A percentile compares a stretch with the other conserved stretches of the same genome.
Conservation (phyloP, 305 asterid genomes). For the Plantago coronopus region DNA sequence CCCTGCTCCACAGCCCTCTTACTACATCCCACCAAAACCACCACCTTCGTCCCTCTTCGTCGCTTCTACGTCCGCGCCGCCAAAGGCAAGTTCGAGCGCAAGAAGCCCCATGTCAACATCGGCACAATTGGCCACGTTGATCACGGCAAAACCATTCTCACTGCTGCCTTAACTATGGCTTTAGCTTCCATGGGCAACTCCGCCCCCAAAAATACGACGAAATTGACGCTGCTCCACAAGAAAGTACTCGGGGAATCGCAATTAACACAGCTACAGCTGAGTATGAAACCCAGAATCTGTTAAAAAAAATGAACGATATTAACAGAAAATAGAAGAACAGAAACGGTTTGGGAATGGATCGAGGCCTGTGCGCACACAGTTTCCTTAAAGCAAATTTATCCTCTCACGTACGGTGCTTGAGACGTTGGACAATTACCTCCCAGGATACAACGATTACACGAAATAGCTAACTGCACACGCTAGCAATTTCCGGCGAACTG, state of each 20-base stretch:
- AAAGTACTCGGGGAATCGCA: conserved; percentile 1
- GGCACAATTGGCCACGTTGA: conserved; percentile 9
- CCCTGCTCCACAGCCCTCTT: background rate
- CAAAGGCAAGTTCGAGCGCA: conserved; percentile 1
- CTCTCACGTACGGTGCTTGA: too few species aligned
- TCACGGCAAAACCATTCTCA: background rate
- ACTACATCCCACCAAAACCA: background rate
- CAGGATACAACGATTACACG: too few species aligned
- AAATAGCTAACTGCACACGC: too few species aligned
- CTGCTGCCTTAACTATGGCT: background rate
- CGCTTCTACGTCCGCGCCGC: background rate
- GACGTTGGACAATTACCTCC: too few species aligned
- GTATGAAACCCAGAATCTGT: conserved; percentile 4
- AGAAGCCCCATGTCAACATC: conserved; percentile 8
- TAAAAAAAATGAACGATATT: too few species aligned
- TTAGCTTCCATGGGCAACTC: conserved; percentile 1
- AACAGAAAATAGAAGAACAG: too few species aligned
- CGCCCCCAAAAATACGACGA: conserved; percentile 10
- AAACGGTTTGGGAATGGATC: too few species aligned
- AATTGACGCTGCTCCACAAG: conserved; percentile 7
- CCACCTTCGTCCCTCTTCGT: background rate
- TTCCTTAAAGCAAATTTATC: too few species aligned
- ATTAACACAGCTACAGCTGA: conserved; percentile 5
- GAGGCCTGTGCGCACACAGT: too few species aligned
- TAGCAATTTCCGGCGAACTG: too few species aligned